A percentile compares a stretch with the other conserved stretches of the same genome.
Evolutionary conservation across 2,329 filamentous ascomycete species (phyloP).

Genomic region (Claviceps digitariae): DNA sequence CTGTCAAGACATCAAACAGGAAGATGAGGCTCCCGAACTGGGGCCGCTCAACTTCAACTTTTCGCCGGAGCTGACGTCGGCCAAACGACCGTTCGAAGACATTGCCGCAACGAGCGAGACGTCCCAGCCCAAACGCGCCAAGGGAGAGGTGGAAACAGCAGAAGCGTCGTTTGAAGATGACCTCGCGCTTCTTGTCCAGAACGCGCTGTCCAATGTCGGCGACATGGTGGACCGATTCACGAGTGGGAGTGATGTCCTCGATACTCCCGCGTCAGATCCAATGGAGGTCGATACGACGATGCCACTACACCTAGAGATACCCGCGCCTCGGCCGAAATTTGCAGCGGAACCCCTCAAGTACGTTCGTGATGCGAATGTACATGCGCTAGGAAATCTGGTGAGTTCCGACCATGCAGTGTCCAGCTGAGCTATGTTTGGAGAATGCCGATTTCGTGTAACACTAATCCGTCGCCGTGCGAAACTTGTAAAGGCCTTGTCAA

Average conservation of each 20-base stretch:
- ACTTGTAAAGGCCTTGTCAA: constrained; percentile 21
- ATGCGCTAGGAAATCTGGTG: constrained; percentile 29
- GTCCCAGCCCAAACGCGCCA: constrained; percentile 21
- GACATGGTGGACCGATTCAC: constrained; percentile 23
- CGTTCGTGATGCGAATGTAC: constrained; percentile 23
- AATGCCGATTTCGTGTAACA: background rate
- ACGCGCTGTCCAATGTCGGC: constrained; percentile 26
- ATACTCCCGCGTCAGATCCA: constrained; percentile 14
- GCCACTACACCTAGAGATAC: constrained; percentile 16
- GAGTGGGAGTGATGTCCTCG: constrained; percentile 10
- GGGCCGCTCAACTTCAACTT: constrained; percentile 22
- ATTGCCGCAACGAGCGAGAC: constrained; percentile 15
- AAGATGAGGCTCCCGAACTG: constrained; percentile 17
- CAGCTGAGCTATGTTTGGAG: too few species aligned
- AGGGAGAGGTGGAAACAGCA: constrained; percentile 16
- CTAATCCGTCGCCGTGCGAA: background rate
- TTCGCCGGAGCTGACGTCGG: constrained; percentile 20
- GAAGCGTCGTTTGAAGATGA: constrained; percentile 22
- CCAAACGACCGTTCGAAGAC: constrained; percentile 24
- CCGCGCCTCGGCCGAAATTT: constrained; percentile 18
- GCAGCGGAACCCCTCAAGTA: constrained; percentile 23
- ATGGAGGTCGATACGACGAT: constrained; percentile 21
- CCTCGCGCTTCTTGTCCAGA: constrained; percentile 25
- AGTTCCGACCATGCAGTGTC: constrained; percentile 9
- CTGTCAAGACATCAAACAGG: constrained; percentile 24